These are phyloP conservation scores for Rosa lucieae DNA, from an alignment of 306 rosid genomes.

Conservation along the genomic window DNA sequence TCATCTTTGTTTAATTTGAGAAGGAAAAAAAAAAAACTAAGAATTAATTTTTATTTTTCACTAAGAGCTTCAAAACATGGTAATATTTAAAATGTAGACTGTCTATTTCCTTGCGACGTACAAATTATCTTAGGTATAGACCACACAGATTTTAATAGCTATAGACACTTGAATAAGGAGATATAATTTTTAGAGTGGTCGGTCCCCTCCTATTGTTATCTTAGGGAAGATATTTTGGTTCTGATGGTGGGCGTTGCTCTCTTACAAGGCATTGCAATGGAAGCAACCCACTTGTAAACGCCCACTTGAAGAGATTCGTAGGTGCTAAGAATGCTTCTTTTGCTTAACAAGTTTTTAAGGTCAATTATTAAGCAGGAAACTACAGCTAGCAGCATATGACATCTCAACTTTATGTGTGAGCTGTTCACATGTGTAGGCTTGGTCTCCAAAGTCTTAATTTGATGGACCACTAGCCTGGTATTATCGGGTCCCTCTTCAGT, in stretches of 20 bases:
- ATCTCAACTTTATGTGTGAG: conserved; percentile 47
- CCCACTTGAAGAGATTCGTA: conserved; percentile 30
- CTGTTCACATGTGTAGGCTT: conserved; percentile 46
- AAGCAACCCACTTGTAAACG: conserved; percentile 11
- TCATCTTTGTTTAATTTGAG: conserved; percentile 25
- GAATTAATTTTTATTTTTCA: not conserved
- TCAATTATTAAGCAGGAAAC: conserved; percentile 26
- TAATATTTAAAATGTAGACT: not conserved
- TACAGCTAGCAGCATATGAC: conserved; percentile 24
- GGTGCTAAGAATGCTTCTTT: conserved; percentile 28
- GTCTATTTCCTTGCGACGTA: too few relatives aligned
- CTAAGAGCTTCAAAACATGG: not conserved
- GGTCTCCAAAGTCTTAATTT: conserved; percentile 20
- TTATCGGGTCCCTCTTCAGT: conserved; percentile 4
- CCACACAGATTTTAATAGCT: not conserved
- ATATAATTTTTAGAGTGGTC: not conserved
- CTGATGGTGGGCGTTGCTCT: not conserved
- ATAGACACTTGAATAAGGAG: not conserved
- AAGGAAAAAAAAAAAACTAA: not conserved
- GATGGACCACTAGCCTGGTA: conserved; percentile 34
- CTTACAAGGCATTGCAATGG: conserved; percentile 10
- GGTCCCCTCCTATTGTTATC: not conserved
- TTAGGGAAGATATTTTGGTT: conserved; percentile 5
- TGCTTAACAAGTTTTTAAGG: conserved; percentile 23
- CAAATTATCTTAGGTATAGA: not conserved